Conservation (phyloP, 2,329 filamentous ascomycete genomes). For the Arthroderma sp. region DNA sequence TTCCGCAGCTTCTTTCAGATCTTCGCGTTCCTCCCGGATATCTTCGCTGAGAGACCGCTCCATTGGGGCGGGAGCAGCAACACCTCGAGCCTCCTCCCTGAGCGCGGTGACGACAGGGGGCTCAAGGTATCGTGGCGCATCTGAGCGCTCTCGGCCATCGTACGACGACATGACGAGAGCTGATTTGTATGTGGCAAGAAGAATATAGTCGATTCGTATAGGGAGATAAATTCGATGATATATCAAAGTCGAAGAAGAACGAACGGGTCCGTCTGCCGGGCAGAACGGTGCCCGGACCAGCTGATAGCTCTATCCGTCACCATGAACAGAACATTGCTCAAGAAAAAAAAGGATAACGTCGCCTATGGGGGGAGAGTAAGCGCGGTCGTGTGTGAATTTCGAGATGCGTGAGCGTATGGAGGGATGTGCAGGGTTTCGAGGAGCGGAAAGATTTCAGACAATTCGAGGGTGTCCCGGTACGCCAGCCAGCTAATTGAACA, state of each 20-base stretch:
- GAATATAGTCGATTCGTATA: neutral
- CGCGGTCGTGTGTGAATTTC: neutral
- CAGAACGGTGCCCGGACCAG: slow-evolving; percentile 33
- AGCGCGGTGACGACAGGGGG: slow-evolving; percentile 35
- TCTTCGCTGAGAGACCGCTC: slow-evolving; percentile 64
- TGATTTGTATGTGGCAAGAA: neutral
- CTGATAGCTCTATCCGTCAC: slow-evolving; percentile 30
- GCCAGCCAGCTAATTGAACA: slow-evolving; percentile 1
- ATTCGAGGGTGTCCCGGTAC: neutral
- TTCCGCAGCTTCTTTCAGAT: slow-evolving; percentile 88
- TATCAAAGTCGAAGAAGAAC: slow-evolving; percentile 7
- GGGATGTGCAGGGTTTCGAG: no score
- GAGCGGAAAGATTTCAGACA: no score
- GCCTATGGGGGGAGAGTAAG: neutral
- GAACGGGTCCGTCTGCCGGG: slow-evolving; percentile 34
- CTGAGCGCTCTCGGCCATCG: slow-evolving; percentile 22
- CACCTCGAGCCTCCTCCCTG: slow-evolving; percentile 32
- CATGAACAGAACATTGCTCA: slow-evolving; percentile 27
- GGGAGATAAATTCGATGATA: neutral
- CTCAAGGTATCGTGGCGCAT: slow-evolving; percentile 28
- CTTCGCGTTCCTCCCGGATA: slow-evolving; percentile 84
- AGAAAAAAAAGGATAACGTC: neutral
- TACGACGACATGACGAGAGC: slow-evolving; percentile 20
- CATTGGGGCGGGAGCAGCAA: slow-evolving; percentile 30
- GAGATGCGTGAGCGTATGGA: neutral